phyloP scores from a whole-genome alignment of 768 basidiomycete genomes.

The Boletus vinaceobasis region DNA sequence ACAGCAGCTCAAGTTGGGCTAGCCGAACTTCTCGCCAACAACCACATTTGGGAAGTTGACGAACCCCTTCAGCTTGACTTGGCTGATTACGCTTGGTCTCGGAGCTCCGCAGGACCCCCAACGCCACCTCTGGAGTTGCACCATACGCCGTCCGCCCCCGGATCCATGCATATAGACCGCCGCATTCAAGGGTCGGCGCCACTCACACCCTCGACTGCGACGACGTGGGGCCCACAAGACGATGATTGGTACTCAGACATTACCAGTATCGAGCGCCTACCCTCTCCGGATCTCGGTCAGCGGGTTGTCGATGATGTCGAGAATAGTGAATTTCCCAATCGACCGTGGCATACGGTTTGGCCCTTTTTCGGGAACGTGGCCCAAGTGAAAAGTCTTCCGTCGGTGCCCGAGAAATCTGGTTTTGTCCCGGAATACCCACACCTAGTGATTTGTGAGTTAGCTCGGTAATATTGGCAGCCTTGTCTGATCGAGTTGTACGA shows the following conservation, averaged over 20 bases:
- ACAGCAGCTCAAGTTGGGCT: slow-evolving; percentile 22
- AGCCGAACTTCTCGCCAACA: slow-evolving; percentile 13
- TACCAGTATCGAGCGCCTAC: slow-evolving; percentile 37
- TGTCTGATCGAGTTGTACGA: slow-evolving; percentile 2
- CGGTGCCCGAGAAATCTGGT: neutral
- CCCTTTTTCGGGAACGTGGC: slow-evolving; percentile 2
- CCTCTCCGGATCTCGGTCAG: slow-evolving; percentile 57
- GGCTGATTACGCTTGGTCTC: slow-evolving; percentile 68
- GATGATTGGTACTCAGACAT: slow-evolving; percentile 36
- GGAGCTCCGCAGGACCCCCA: slow-evolving; percentile 64
- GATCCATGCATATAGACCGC: slow-evolving; percentile 56
- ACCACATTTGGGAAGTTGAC: slow-evolving; percentile 21
- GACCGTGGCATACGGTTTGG: slow-evolving; percentile 14
- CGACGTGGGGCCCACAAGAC: slow-evolving; percentile 56
- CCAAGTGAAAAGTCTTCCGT: neutral
- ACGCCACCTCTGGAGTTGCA: slow-evolving; percentile 41
- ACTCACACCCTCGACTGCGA: slow-evolving; percentile 41
- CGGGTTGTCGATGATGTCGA: slow-evolving; percentile 56
- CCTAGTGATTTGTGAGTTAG: slow-evolving; percentile 29
- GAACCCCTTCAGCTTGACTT: slow-evolving; percentile 49
- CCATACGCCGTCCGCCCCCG: slow-evolving; percentile 36
- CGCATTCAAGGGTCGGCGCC: slow-evolving; percentile 56
- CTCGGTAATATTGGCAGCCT: neutral
- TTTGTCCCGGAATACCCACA: slow-evolving; percentile 21
- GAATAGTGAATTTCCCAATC: slow-evolving; percentile 26